Evolutionary conservation across 345 rosid species (phyloP).

Genomic region (Aurinia saxatilis): DNA sequence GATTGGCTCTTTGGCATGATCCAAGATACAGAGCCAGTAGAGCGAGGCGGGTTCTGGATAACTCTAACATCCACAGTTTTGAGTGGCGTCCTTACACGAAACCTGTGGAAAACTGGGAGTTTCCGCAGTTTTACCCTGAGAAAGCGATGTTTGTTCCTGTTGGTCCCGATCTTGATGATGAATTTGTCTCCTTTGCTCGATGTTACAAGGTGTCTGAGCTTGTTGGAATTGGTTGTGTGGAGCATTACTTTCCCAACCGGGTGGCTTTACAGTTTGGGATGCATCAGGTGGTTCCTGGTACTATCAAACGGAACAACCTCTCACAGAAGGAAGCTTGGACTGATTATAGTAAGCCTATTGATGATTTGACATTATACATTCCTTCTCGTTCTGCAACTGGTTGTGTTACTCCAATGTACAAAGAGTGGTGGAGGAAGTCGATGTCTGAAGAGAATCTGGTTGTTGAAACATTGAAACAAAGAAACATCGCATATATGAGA

Average conservation of each 20-base stretch:
- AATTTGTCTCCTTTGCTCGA: constrained; percentile 28
- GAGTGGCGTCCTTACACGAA: constrained; percentile 59
- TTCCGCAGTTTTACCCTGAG: too few species aligned
- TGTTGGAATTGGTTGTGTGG: constrained; percentile 33
- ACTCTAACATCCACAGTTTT: constrained; percentile 23
- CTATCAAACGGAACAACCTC: neutral
- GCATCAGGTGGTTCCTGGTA: constrained; percentile 43
- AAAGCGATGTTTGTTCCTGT: constrained; percentile 8
- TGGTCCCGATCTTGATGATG: neutral
- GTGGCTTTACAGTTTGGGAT: constrained; percentile 58
- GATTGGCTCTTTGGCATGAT: constrained; percentile 30
- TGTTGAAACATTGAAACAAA: too few species aligned
- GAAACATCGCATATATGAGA: too few species aligned
- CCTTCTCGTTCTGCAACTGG: too few species aligned
- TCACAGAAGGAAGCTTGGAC: constrained; percentile 9
- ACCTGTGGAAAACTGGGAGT: too few species aligned
- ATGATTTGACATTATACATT: constrained; percentile 16
- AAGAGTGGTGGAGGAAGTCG: too few species aligned
- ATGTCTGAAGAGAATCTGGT: too few species aligned
- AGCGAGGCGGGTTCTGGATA: constrained; percentile 18
- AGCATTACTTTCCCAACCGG: too few species aligned
- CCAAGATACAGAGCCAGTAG: neutral
- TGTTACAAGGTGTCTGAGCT: constrained; percentile 32
- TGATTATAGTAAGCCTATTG: constrained; percentile 31
- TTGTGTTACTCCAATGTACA: too few species aligned